phyloP scores from a whole-genome alignment of 2,329 filamentous ascomycete species.

The Mariannaea sp. region DNA sequence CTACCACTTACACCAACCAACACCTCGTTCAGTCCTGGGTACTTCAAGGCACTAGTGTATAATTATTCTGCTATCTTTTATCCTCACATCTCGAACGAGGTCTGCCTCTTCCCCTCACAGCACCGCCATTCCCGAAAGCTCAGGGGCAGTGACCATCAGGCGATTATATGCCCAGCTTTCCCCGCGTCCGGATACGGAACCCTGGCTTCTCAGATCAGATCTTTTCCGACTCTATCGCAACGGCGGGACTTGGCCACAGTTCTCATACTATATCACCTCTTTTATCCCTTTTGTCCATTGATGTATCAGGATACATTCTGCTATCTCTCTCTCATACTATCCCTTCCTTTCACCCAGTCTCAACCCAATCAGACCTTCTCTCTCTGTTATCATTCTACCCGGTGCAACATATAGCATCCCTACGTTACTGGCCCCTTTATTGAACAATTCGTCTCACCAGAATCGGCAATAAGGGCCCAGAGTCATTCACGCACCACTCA shows the following conservation, averaged over 20 bases:
- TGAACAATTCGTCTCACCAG: conserved; percentile 31
- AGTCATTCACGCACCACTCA: background rate
- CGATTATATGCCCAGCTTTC: background rate
- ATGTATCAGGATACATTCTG: background rate
- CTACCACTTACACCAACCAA: background rate
- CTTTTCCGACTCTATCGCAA: background rate
- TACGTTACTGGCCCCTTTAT: background rate
- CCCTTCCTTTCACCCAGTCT: background rate
- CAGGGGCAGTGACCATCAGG: background rate
- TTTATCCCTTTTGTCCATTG: background rate
- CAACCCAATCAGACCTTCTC: background rate
- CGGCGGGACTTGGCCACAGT: background rate
- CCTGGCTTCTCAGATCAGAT: background rate
- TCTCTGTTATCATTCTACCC: conserved; percentile 5
- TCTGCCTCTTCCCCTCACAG: background rate
- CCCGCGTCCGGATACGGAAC: background rate
- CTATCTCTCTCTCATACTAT: background rate
- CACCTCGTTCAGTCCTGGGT: no score
- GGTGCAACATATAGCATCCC: background rate
- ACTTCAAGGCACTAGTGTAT: no score
- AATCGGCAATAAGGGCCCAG: no score
- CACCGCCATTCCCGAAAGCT: background rate
- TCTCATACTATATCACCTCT: background rate
- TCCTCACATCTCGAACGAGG: no score
- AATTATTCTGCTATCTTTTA: no score